Evolutionary conservation across 768 basidiomycete genomes (phyloP).

Genomic region (Psilocybe cubensis): DNA sequence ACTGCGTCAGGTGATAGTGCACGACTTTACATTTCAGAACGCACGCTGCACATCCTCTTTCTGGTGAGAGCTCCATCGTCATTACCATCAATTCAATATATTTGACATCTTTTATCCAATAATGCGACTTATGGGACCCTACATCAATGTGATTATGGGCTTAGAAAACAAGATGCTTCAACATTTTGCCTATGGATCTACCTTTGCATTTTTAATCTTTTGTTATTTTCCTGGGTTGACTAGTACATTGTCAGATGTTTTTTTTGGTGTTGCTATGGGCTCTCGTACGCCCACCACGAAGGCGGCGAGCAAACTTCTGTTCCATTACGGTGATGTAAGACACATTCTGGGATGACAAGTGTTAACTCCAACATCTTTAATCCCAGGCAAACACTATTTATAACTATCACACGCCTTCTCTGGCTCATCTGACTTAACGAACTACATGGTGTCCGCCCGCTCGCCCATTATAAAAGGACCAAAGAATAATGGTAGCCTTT

Average conservation of each 20-base stretch:
- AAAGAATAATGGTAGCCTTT: background rate
- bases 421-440: slow-evolving; percentile 8
- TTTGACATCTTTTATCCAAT: too few species aligned
- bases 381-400: slow-evolving; percentile 12
- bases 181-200: background rate
- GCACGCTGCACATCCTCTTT: too few species aligned
- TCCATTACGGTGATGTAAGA: background rate
- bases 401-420: slow-evolving; percentile 10
- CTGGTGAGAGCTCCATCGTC: too few species aligned
- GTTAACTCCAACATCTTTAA: background rate
- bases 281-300: background rate
- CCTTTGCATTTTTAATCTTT: background rate
- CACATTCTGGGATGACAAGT: background rate
- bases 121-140: too few species aligned
- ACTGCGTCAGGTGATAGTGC: too few species aligned
- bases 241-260: background rate
- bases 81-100: too few species aligned
- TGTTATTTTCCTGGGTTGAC: background rate
- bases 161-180: background rate
- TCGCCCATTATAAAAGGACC: background rate
- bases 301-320: too few species aligned
- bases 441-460: background rate
- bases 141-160: too few species aligned
- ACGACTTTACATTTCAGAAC: too few species aligned
- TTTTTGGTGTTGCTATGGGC: background rate